Evolutionary conservation across 2,329 filamentous ascomycete genomes (phyloP), one percentile per base, ranked within the genome.

Genomic region (Trichoderma sp.): DNA sequence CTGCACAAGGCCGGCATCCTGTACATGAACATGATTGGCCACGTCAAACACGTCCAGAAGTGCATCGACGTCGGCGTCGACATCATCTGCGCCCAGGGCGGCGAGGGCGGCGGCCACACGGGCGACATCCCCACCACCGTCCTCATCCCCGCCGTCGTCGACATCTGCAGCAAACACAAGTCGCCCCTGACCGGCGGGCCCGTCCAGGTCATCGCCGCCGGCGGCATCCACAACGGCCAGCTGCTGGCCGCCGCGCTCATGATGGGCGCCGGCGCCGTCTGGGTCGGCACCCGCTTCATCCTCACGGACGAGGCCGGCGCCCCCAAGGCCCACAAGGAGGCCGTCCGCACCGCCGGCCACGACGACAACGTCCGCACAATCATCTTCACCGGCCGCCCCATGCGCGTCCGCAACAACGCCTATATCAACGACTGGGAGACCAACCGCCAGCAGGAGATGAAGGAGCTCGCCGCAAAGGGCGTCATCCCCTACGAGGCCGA

Each of bases 1-100:
- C 88, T 99, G 54, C 95, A 99, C 86, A 86, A 88, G 75, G 82
- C 88, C 74, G 93, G 93, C 71, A 86, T 99, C 71, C 85, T 96
- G 71, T 97, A 96, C 85, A 98, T 98, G 95, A 99, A 99, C 89
- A 99, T 99, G 95, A 93, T 99, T 77, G 95, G 95, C 71, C 95
- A 99, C 85, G 94, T 95, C 75, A 99, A 99, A 88, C 95, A 99
- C 82, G 94, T 97, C 69, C 86, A 92, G 81, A 99, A 98, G 85
- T 96, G 92, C 79, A 85, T 99, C 68, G 92, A 94, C 58, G 86
- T 93, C 66, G 95, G 93, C 70, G 92, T 89, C 72, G 95, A 99
- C 80, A 90, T 99, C 74, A 98, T 99, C 82, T 98, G 94, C 83
- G 95, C 95, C 60, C 95, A 99, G 82, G 95, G 95, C 76, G 94